These are phyloP conservation scores for Physcia stellaris DNA, from an alignment of 495 filamentous ascomycete species.

Conservation along the genomic window DNA sequence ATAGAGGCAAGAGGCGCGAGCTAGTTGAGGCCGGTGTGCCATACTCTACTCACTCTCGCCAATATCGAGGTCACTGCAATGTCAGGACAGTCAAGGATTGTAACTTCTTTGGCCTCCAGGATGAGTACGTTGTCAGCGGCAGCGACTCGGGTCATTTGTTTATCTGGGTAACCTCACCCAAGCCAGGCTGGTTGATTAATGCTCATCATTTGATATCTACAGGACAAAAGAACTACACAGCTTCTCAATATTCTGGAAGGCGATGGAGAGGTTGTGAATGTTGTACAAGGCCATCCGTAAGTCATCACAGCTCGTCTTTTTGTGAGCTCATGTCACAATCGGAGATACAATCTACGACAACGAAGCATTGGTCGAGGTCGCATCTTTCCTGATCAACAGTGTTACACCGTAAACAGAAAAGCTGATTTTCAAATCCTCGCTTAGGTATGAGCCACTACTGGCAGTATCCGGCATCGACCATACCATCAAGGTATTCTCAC, in stretches of 20 bases:
- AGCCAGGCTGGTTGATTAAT: not conserved
- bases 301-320: too few relatives aligned
- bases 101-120: slow-evolving; percentile 57
- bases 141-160: slow-evolving; percentile 57
- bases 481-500: slow-evolving; percentile 64
- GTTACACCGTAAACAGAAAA: too few relatives aligned
- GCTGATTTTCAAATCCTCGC: not conserved
- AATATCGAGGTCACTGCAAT: slow-evolving; percentile 59
- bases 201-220: slow-evolving; percentile 50
- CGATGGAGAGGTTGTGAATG: slow-evolving; percentile 63
- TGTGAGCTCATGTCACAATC: too few relatives aligned
- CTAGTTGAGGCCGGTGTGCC: slow-evolving; percentile 41
- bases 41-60: slow-evolving; percentile 40
- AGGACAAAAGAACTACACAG: slow-evolving; percentile 48
- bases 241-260: slow-evolving; percentile 57
- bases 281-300: slow-evolving; percentile 58
- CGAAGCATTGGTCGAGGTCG: too few relatives aligned
- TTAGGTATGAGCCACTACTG: slow-evolving; percentile 55
- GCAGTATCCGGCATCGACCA: slow-evolving; percentile 62
- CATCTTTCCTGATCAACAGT: too few relatives aligned
- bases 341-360: too few relatives aligned
- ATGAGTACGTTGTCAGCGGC: slow-evolving; percentile 64
- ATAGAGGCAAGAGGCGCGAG: slow-evolving; percentile 25
- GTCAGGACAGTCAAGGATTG: slow-evolving; percentile 64
- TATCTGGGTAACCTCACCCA: slow-evolving; percentile 36